A percentile compares a stretch with the other conserved stretches of the same genome.
Evolutionary conservation across 257 asterid genomes (phyloP).

Genomic region (Coffea eugenioides): DNA sequence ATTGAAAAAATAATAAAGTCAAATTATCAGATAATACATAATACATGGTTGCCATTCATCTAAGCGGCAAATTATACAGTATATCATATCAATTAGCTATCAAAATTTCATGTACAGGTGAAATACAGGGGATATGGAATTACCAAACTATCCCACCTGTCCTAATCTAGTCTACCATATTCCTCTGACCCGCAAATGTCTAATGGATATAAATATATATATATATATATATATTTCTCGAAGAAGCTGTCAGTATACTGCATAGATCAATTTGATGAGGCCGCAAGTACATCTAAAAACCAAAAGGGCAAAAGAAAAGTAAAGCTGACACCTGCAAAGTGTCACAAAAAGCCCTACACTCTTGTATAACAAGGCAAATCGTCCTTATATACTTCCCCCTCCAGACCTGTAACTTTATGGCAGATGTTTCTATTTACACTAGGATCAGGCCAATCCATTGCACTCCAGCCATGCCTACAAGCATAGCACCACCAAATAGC

Average conservation of each 20-base stretch:
- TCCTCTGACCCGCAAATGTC: slow-evolving; percentile 12
- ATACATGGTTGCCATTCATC: neutral
- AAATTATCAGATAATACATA: neutral
- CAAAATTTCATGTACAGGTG: slow-evolving; percentile 21
- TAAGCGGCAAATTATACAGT: too few species aligned
- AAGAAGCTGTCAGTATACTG: neutral
- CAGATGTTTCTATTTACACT: slow-evolving; percentile 14
- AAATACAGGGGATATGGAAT: neutral
- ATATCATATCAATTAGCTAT: neutral
- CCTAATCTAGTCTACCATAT: slow-evolving; percentile 10
- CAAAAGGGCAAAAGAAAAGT: neutral
- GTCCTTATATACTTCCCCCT: neutral
- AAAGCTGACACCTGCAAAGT: neutral
- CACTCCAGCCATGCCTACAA: neutral
- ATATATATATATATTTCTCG: neutral
- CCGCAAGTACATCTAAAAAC: neutral
- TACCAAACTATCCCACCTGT: slow-evolving; percentile 10
- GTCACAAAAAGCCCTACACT: neutral
- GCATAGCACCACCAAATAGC: neutral
- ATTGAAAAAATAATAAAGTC: neutral
- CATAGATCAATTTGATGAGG: slow-evolving; percentile 2
- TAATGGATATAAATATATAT: neutral
- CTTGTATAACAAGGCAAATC: neutral
- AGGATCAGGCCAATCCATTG: neutral
- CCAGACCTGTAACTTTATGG: slow-evolving; percentile 1